A percentile compares a stretch with the other conserved stretches of the same genome.
These are phyloP conservation scores for Boletus pseudopeckii DNA, from an alignment of 768 basidiomycete genomes.

Conservation along the genomic window DNA sequence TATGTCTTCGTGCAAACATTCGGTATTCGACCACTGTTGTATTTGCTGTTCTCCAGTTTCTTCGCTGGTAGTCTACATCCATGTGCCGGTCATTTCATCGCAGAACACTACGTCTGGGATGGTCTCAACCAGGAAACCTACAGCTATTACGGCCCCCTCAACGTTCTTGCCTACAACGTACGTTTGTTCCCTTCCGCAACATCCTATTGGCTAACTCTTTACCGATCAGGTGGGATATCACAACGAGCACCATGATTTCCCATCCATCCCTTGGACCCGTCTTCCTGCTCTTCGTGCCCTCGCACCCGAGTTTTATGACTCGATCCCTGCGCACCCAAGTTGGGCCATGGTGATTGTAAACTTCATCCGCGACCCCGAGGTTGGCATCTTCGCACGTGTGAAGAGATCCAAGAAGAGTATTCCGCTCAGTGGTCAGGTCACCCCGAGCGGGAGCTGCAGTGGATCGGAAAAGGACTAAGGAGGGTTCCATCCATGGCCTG, in stretches of 20 bases:
- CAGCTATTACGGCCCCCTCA: conserved; percentile 92
- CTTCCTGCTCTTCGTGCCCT: conserved; percentile 77
- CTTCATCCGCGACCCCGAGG: conserved; percentile 88
- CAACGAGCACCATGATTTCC: conserved; percentile 99
- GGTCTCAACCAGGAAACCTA: conserved; percentile 93
- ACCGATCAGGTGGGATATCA: conserved; percentile 85
- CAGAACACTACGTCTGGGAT: conserved; percentile 95
- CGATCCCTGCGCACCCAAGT: conserved; percentile 78
- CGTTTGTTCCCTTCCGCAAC: conserved; percentile 25
- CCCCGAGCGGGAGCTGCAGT: conserved; percentile 7
- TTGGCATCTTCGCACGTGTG: conserved; percentile 85
- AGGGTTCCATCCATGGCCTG: conserved; percentile 1
- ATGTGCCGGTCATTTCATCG: conserved; percentile 96
- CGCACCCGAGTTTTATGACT: conserved; percentile 91
- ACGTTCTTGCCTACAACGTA: conserved; percentile 90
- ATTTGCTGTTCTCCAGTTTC: conserved; percentile 87
- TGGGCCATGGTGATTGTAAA: conserved; percentile 96
- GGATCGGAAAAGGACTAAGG: conserved; percentile 18
- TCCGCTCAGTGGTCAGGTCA: conserved; percentile 17
- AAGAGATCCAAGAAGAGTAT: conserved; percentile 59
- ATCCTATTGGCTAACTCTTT: background rate
- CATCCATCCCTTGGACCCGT: conserved; percentile 92
- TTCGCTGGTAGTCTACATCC: conserved; percentile 97
- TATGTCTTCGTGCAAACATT: conserved; percentile 53
- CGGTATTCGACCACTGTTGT: conserved; percentile 56